Evolutionary conservation across 768 basidiomycete species (phyloP).

Genomic region (Russula sp.): DNA sequence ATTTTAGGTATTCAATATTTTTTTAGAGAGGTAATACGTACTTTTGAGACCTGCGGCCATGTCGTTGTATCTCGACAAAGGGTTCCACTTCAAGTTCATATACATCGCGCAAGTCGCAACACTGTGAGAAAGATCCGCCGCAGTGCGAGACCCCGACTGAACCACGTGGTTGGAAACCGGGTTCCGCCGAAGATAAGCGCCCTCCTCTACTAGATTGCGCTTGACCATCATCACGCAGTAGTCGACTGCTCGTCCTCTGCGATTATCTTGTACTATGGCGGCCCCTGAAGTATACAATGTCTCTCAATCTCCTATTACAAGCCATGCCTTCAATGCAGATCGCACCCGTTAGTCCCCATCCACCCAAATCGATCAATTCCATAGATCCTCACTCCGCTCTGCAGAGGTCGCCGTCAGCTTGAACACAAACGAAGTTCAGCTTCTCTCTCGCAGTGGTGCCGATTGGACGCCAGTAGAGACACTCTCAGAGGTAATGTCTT

Average conservation of each 20-base stretch:
- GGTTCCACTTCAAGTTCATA: neutral
- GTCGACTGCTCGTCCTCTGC: constrained; percentile 88
- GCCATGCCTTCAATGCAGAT: constrained; percentile 89
- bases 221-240: constrained; percentile 44
- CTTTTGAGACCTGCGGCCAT: constrained; percentile 32
- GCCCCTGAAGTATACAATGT: constrained; percentile 75
- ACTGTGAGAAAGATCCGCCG: too few relatives aligned
- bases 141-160: neutral
- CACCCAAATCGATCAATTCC: constrained; percentile 13
- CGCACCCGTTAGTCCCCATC: constrained; percentile 62
- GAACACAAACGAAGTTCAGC: constrained; percentile 85
- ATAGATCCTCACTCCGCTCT: neutral
- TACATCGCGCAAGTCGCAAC: constrained; percentile 7
- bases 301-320: constrained; percentile 80
- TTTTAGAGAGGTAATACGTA: neutral
- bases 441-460: constrained; percentile 62
- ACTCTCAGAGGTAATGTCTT: constrained; percentile 68
- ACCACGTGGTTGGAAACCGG: constrained; percentile 8
- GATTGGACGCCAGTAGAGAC: constrained; percentile 74
- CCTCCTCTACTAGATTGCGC: neutral
- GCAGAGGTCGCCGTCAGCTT: constrained; percentile 91
- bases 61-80: constrained; percentile 21
- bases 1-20: neutral
- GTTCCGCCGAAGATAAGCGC: neutral
- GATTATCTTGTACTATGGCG: constrained; percentile 45